Evolutionary conservation across 2,329 filamentous ascomycete genomes (phyloP), one percentile per base, ranked within the genome.

Genomic region (Beauveria bassiana): DNA sequence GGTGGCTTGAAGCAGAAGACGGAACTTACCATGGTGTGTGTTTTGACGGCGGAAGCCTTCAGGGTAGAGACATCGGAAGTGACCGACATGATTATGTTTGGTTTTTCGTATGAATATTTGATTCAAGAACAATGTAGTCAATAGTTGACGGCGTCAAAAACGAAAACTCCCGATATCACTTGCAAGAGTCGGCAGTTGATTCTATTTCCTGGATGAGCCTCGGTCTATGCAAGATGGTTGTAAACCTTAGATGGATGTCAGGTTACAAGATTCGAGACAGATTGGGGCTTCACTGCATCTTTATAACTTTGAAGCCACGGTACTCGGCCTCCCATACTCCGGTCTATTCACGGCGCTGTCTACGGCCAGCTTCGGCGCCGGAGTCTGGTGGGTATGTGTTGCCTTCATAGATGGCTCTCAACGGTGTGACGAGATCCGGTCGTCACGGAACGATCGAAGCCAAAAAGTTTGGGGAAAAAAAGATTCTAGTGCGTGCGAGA

Each of bases 1-100:
- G 12, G 24, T n/a, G 42, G 58, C 9, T 28, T 18, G 59, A 16
- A 2, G 45, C 10, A 26, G 8, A 22, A 16, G 34, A 20, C 43
- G 43, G 59, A 40, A 61, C 59, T 55, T 61, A 61, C 59, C 59
- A 49, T 53, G 12, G 49, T n/a, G 14, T 43, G 45, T 16, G 47
- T 22, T 20, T 50, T 58, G 4, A 26, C 14, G n/a, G 53, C 16
- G 53, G 53, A 55, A 45, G 54, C 7, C 5, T 47, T 59, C 22
- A 38, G 12, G 40, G 20, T 16, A 42, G 40, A 43, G 16, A 38
- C 24, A 6, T 59, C 47, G 47, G 22, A 28, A 24, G 56, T 38
- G 20, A 24, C 55, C 28, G 55, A n/a, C 45, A 58, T 58, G 20
- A 42, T 42, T 49, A 58, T 49, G 26, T 52, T n/a, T 42, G 28